These are phyloP conservation scores for Immersiporthe knoxdaviesiana DNA, from an alignment of 2,329 filamentous ascomycete genomes.

Conservation along the genomic window DNA sequence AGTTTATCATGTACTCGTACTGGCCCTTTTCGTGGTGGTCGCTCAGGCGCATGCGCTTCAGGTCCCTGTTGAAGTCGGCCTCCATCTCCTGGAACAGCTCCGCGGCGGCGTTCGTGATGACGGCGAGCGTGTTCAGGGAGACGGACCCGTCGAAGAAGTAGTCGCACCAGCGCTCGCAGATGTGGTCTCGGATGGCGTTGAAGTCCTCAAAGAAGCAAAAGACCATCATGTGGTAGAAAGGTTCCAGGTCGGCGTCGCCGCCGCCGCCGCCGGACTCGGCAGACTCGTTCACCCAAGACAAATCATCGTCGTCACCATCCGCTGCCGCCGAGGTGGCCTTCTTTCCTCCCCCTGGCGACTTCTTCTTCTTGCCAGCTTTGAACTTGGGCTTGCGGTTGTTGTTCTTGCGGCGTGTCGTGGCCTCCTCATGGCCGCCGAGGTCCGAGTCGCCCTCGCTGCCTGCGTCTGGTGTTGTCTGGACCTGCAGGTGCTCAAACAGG, in stretches of 20 bases:
- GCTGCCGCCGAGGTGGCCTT: not conserved
- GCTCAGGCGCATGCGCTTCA: slow-evolving; percentile 23
- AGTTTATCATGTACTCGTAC: not conserved
- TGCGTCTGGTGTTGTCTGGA: slow-evolving; percentile 32
- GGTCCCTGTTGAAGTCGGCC: slow-evolving; percentile 32
- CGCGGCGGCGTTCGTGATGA: slow-evolving; percentile 40
- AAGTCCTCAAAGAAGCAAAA: slow-evolving; percentile 43
- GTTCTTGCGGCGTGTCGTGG: too few species aligned
- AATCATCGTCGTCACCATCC: not conserved
- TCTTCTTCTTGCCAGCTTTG: not conserved
- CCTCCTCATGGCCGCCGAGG: not conserved
- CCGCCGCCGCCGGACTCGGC: not conserved
- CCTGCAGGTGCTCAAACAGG: slow-evolving; percentile 36
- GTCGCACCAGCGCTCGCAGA: slow-evolving; percentile 40
- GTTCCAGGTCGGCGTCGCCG: slow-evolving; percentile 32
- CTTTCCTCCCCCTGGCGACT: not conserved
- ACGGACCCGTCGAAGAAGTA: slow-evolving; percentile 37
- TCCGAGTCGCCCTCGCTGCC: slow-evolving; percentile 12
- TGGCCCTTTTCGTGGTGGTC: slow-evolving; percentile 14
- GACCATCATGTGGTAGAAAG: slow-evolving; percentile 40
- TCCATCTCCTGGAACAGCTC: slow-evolving; percentile 39
- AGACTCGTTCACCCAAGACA: not conserved
- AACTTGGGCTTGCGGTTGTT: not conserved
- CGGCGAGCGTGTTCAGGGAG: slow-evolving; percentile 34
- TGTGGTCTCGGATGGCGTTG: slow-evolving; percentile 37